Base-by-base conservation (phyloP, 352 stramenopile species). In the Globisporangium camurandrum region DNA sequence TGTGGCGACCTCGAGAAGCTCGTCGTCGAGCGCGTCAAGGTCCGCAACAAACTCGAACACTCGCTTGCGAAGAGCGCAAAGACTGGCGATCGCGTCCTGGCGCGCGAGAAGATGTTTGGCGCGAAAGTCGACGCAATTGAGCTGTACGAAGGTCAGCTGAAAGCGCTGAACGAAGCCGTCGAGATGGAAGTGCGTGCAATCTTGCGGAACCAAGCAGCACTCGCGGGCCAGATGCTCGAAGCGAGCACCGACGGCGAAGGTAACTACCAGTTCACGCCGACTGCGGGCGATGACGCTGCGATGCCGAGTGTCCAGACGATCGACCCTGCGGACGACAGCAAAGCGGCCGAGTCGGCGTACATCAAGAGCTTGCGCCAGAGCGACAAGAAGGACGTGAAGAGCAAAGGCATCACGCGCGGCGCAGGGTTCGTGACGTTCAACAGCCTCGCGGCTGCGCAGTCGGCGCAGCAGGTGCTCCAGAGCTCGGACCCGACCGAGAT, bases 101-200 rank as follows among this genome's bases (percentile, higher is more conserved):
- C 70, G 19, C 62, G 61, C 28, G 56, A 70, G 26, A 61, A 53
- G 11, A 37, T 66, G 17, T 63, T 69, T 9, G 66, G 69, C 14
- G 57, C 75, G 0, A 61, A 85, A 45, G 64, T 85, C 36, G 79
- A 93, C 43, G 79, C 76, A 12, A 84, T 90, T 37, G 75, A 86
- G 38, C 49, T 85, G n/a, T 79, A 75, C 49, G 59, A 90, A 48
- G 57, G 69, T 4, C 71, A 91, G 22, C 61, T 93, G 5, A 77
- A 86, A 49, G 72, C 58, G 11, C 57, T 90, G 12, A 93, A 93
- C 50, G 59, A 68, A 42, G 79, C 71, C 0, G 79, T 93, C 31
- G 75, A 87, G 57, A 86, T 80, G 54, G 79, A 93, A n/a, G 58
- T 89, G n/a, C 71, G 71, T 24, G 44, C 47, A 11, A 84, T 93